Conservation (phyloP, 2,329 filamentous ascomycete genomes). For the Sporothrix pallida region DNA sequence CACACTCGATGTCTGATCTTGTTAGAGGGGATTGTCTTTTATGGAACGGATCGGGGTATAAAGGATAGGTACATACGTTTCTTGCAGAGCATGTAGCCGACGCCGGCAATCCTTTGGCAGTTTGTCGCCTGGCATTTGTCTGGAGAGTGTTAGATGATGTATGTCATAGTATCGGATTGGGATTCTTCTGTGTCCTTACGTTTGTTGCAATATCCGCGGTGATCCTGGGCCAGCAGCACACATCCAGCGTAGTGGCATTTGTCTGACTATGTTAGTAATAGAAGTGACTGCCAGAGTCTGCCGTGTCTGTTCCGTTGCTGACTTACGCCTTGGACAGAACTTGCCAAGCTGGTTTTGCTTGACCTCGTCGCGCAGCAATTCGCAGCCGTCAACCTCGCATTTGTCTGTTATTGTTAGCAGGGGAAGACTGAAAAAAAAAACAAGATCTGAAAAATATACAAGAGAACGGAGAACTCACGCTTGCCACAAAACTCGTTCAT, state of each 20-base stretch:
- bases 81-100: conserved; percentile 33
- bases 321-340: conserved; percentile 30
- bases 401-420: conserved; percentile 18
- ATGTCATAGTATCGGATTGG: background rate
- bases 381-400: conserved; percentile 23
- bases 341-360: background rate
- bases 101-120: conserved; percentile 25
- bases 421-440: background rate
- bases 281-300: background rate
- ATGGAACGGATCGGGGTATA: background rate
- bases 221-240: background rate
- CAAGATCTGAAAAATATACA: background rate
- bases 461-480: conserved; percentile 20
- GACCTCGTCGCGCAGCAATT: conserved; percentile 29
- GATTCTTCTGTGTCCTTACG: background rate
- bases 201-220: conserved; percentile 23
- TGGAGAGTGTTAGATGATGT: background rate
- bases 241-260: conserved; percentile 33
- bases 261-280: conserved; percentile 19
- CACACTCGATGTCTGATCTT: conserved; percentile 32
- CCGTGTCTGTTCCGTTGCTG: background rate
- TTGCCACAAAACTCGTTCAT: conserved; percentile 33
- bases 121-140: conserved; percentile 26
- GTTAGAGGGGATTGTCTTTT: background rate
- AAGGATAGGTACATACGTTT: conserved; percentile 26